These are phyloP conservation scores for Pseudopyricularia cyperi DNA, from an alignment of 2,329 filamentous ascomycete genomes.

Conservation along the genomic window DNA sequence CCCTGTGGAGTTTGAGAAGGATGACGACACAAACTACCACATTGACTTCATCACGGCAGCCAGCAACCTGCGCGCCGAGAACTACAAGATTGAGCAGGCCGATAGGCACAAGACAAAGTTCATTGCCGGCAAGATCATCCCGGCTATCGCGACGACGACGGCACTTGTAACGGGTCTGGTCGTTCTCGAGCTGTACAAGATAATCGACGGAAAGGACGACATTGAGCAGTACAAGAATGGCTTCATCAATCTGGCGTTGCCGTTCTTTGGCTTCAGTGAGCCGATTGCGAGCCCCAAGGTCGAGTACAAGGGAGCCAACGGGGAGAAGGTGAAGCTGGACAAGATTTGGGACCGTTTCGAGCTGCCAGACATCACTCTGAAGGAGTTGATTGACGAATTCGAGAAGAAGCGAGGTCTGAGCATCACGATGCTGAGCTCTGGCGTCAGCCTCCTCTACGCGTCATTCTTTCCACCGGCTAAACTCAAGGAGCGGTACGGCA, in stretches of 20 bases:
- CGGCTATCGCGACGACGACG: conserved; percentile 94
- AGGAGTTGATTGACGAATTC: conserved; percentile 74
- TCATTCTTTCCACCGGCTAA: conserved; percentile 73
- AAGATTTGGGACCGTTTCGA: conserved; percentile 98
- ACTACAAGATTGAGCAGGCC: conserved; percentile 90
- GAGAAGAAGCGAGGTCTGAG: conserved; percentile 63
- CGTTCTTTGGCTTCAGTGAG: conserved; percentile 97
- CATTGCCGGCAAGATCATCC: conserved; percentile 98
- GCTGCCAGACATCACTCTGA: conserved; percentile 70
- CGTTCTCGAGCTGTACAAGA: conserved; percentile 87
- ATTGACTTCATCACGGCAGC: conserved; percentile 98
- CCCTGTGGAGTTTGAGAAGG: conserved; percentile 93
- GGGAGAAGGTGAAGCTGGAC: conserved; percentile 66
- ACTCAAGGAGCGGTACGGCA: conserved; percentile 66
- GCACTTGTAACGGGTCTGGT: conserved; percentile 91
- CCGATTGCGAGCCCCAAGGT: conserved; percentile 91
- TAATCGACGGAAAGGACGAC: conserved; percentile 90
- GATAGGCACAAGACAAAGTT: conserved; percentile 99
- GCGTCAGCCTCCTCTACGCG: conserved; percentile 87
- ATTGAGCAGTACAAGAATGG: conserved; percentile 99
- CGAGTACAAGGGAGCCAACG: conserved; percentile 67
- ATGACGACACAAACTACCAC: conserved; percentile 94
- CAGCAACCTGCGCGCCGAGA: conserved; percentile 90
- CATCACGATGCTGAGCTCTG: conserved; percentile 93
- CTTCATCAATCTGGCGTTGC: conserved; percentile 89